phyloP scores from a whole-genome alignment of 2,329 filamentous ascomycete genomes.

The Orbilia blumenaviensis region DNA sequence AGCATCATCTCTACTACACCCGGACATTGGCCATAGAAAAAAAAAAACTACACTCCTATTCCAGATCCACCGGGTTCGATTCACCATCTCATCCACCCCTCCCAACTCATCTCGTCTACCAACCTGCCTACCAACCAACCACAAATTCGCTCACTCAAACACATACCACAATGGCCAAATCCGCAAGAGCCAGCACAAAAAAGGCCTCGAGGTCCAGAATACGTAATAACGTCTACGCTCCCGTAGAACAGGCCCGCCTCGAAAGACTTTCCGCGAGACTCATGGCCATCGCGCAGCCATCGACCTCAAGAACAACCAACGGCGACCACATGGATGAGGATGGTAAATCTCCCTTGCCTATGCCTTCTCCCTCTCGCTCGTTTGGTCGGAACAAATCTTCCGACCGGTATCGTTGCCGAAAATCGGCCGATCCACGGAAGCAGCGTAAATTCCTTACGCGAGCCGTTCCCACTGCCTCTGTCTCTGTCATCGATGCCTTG shows the following conservation, averaged over 20 bases:
- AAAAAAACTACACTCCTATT: too few relatives aligned
- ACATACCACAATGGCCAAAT: slow-evolving; percentile 50
- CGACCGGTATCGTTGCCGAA: slow-evolving; percentile 27
- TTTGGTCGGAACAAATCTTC: slow-evolving; percentile 14
- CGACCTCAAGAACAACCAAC: slow-evolving; percentile 37
- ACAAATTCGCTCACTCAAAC: slow-evolving; percentile 6
- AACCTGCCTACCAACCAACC: background rate
- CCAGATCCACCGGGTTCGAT: slow-evolving; percentile 15
- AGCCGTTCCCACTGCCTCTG: slow-evolving; percentile 22
- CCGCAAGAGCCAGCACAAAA: slow-evolving; percentile 50
- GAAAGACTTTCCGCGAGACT: slow-evolving; percentile 52
- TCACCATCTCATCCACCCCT: background rate
- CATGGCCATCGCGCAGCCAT: slow-evolving; percentile 44
- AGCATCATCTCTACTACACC: background rate
- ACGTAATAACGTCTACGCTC: slow-evolving; percentile 52
- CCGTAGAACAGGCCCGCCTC: slow-evolving; percentile 51
- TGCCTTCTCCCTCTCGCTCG: slow-evolving; percentile 8
- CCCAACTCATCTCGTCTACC: slow-evolving; percentile 3
- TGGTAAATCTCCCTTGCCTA: slow-evolving; percentile 52
- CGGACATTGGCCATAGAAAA: background rate
- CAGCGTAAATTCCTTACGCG: slow-evolving; percentile 39
- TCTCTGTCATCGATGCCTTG: slow-evolving; percentile 20
- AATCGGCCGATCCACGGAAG: slow-evolving; percentile 24
- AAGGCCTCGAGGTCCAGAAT: slow-evolving; percentile 50
- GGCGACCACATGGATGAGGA: slow-evolving; percentile 54